phyloP scores from a whole-genome alignment of 805 yeast species.

The Myxozyma sirexii region DNA sequence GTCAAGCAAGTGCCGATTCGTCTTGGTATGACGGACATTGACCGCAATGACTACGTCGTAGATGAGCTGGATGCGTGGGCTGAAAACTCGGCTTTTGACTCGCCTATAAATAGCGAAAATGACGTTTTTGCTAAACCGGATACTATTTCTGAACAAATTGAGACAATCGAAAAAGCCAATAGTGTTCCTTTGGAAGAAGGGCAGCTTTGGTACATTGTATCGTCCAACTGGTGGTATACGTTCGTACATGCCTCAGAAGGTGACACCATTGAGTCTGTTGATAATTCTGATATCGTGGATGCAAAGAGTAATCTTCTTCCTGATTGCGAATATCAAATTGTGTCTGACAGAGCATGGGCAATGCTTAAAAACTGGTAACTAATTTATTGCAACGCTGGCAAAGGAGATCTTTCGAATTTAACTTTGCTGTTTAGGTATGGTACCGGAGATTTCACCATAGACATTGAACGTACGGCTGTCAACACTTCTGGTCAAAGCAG shows the following conservation, averaged over 20 bases:
- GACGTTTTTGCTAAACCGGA: neutral
- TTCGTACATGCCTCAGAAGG: slow-evolving; percentile 7
- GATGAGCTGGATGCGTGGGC: neutral
- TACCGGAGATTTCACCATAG: neutral
- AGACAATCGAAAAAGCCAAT: neutral
- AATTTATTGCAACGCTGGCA: no score
- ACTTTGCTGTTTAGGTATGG: slow-evolving; percentile 4
- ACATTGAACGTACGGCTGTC: slow-evolving; percentile 14
- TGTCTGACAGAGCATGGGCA: slow-evolving; percentile 30
- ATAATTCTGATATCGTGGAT: slow-evolving; percentile 27
- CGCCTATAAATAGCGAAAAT: neutral
- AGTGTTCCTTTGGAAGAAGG: slow-evolving; percentile 14
- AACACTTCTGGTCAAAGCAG: slow-evolving; percentile 6
- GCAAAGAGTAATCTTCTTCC: slow-evolving; percentile 1
- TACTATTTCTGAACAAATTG: slow-evolving; percentile 18
- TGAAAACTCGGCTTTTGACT: neutral
- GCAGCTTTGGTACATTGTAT: slow-evolving; percentile 31
- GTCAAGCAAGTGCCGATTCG: neutral
- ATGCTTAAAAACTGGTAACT: slow-evolving; percentile 26
- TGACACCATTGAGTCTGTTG: slow-evolving; percentile 24
- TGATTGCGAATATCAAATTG: slow-evolving; percentile 20
- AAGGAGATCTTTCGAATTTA: neutral
- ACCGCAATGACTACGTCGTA: neutral
- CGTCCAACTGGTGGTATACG: slow-evolving; percentile 25
- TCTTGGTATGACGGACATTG: neutral